phyloP scores from a whole-genome alignment of 371 early-diverging fungal species.

The Mucor velutinosus region DNA sequence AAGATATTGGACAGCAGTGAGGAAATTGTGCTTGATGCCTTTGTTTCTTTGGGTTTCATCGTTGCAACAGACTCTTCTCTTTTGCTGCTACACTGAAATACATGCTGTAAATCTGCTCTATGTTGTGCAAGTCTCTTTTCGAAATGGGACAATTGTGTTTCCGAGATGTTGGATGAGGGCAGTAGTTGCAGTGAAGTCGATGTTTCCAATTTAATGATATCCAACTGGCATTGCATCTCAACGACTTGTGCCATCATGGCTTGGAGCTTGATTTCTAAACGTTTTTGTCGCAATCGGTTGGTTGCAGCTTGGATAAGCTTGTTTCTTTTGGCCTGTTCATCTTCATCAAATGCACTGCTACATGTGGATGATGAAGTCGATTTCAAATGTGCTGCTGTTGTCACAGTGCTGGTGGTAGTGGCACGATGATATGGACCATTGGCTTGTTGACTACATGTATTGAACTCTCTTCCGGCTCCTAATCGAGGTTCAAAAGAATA shows the following conservation, averaged over 20 bases:
- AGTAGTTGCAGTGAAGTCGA: constrained; percentile 5
- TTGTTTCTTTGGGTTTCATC: neutral
- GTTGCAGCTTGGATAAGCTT: constrained; percentile 12
- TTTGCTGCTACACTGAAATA: neutral
- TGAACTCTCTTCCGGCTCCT: neutral
- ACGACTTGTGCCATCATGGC: constrained; percentile 12
- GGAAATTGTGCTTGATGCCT: neutral
- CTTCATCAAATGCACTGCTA: neutral
- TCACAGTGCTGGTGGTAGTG: neutral
- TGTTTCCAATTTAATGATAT: constrained; percentile 17
- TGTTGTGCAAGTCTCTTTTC: constrained; percentile 18
- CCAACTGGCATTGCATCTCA: constrained; percentile 19
- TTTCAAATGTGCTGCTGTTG: neutral
- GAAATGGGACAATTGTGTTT: neutral
- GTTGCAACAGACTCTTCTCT: neutral
- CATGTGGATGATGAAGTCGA: neutral
- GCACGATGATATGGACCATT: neutral
- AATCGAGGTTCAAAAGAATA: neutral
- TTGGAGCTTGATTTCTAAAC: constrained; percentile 12
- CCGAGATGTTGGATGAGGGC: neutral
- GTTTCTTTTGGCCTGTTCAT: neutral
- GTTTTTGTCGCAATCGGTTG: constrained; percentile 14
- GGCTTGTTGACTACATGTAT: constrained; percentile 1
- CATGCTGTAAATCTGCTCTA: neutral
- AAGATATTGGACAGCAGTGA: neutral